Evolutionary conservation across 129 eudicot species (phyloP), one percentile per base, ranked within the genome.

Genomic region (Cynara cardunculus): DNA sequence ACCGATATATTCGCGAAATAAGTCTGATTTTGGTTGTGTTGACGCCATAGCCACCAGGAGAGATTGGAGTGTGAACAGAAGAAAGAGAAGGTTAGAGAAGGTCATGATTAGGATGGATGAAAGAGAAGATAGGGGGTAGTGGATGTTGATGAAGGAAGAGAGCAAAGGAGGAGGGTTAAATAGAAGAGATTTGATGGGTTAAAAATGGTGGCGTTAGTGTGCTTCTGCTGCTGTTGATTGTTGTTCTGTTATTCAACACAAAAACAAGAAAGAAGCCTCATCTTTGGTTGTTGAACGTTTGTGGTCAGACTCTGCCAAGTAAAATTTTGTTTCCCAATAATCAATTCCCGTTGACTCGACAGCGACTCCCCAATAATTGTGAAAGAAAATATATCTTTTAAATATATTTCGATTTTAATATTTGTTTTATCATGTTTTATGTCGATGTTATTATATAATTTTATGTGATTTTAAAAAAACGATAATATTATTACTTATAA

Each of bases 1-100:
- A 65, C 94, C 97, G 0, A 92, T 90, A 72, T 92, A 92, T 79
- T 90, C 97, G 6, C 97, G 81, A 74, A 92, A 90, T 2, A 92
- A 76, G 68, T 85, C 84, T 3, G 97, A 76, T 82, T 87, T 87
- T 35, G 69, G 32, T 74, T 84, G 81, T 41, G 80, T 34, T 67
- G 86, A 65, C 56, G 88, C 25, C 25, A 84, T 5, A 22, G 81
- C 18, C 28, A 84, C 39, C 2, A 87, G 13, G 46, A 37, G 76
- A 21, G 79, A 49, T 84, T 85, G 85, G 44, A 90, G 88, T 22
- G 82, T n/a, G 61, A 87, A 74, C 62, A 89, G 74, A 71, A 75
- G 7, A 4, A 78, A 16, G 75, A 53, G 21, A 79, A 84, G 12
- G 28, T 24, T 64, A 22, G 69, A 64, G 69, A 21, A 64, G 69